A percentile compares a stretch with the other conserved stretches of the same genome.
Evolutionary conservation across 1,284 basidiomycete species (phyloP).

Genomic region (Sanghuangporus weigelae): DNA sequence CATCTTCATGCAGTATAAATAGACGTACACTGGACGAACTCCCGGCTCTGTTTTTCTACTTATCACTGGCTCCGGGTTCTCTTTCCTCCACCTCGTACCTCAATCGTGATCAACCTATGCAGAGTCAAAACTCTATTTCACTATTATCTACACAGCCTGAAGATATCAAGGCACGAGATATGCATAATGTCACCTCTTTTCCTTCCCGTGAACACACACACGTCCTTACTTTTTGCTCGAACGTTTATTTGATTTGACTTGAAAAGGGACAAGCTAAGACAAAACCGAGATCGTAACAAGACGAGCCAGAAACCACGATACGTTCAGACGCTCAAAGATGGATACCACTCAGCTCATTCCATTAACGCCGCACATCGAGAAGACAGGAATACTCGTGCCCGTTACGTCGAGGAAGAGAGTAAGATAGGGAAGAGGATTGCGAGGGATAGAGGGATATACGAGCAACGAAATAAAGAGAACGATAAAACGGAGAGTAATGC

Average conservation of each 20-base stretch:
- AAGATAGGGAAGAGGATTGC: not conserved
- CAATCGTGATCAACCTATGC: too few species aligned
- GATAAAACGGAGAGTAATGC: conserved; percentile 8
- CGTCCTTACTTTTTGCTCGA: too few species aligned
- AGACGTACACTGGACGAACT: too few species aligned
- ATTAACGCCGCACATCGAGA: conserved; percentile 12
- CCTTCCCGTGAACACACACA: too few species aligned
- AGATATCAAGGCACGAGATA: too few species aligned
- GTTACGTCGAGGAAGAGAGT: not conserved
- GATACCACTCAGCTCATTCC: conserved; percentile 8
- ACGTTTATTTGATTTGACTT: conserved; percentile 5
- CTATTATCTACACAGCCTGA: too few species aligned
- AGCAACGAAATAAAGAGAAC: conserved; percentile 9
- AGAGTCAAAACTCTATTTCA: too few species aligned
- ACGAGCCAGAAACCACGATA: conserved; percentile 3
- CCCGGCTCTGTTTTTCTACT: too few species aligned
- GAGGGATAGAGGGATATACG: conserved; percentile 2
- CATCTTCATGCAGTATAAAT: too few species aligned
- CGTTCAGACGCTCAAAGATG: not conserved
- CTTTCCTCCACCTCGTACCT: too few species aligned
- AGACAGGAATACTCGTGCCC: not conserved
- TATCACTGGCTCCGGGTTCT: too few species aligned
- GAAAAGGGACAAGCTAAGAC: conserved; percentile 4
- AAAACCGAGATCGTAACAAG: conserved; percentile 3
- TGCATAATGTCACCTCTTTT: too few species aligned